Conservation (phyloP, 768 basidiomycete genomes). For the Podaxis sp. region DNA sequence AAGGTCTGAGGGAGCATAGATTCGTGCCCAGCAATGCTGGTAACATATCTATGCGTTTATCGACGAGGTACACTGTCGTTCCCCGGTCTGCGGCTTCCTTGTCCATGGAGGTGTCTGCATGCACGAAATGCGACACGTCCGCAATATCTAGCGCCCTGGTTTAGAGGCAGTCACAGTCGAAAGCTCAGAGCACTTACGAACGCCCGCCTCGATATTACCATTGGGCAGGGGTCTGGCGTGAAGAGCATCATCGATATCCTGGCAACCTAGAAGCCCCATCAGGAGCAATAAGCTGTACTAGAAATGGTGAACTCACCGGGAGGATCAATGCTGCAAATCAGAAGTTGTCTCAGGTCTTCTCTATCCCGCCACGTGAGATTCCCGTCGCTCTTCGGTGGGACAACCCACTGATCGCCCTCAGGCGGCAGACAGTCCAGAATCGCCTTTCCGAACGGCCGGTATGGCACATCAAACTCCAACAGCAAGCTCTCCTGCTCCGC, state of each 20-base stretch:
- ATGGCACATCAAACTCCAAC: slow-evolving; percentile 94
- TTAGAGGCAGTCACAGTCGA: neutral
- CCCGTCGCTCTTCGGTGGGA: slow-evolving; percentile 66
- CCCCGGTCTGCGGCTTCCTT: slow-evolving; percentile 93
- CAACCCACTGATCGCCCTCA: slow-evolving; percentile 92
- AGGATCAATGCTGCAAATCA: slow-evolving; percentile 97
- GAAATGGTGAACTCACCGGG: slow-evolving; percentile 51
- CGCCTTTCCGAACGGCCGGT: slow-evolving; percentile 94
- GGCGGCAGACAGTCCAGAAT: slow-evolving; percentile 87
- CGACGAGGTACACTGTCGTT: slow-evolving; percentile 96
- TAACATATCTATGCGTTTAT: slow-evolving; percentile 98
- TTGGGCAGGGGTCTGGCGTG: slow-evolving; percentile 87
- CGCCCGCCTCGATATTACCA: slow-evolving; percentile 95
- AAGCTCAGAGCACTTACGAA: slow-evolving; percentile 68
- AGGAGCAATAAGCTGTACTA: neutral
- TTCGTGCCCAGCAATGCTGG: slow-evolving; percentile 93
- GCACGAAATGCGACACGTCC: slow-evolving; percentile 96
- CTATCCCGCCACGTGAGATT: slow-evolving; percentile 70
- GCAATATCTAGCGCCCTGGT: slow-evolving; percentile 75
- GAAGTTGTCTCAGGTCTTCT: slow-evolving; percentile 81
- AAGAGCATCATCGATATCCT: slow-evolving; percentile 97
- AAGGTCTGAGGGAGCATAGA: slow-evolving; percentile 87
- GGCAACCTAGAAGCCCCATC: slow-evolving; percentile 61
- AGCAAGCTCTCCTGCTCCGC: slow-evolving; percentile 94
- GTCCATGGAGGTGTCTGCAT: slow-evolving; percentile 93